Percentiles rank a stretch among this genome's conserved stretches.
phyloP scores from a whole-genome alignment of 306 rosid species.

The Cicer pinnatifidum region DNA sequence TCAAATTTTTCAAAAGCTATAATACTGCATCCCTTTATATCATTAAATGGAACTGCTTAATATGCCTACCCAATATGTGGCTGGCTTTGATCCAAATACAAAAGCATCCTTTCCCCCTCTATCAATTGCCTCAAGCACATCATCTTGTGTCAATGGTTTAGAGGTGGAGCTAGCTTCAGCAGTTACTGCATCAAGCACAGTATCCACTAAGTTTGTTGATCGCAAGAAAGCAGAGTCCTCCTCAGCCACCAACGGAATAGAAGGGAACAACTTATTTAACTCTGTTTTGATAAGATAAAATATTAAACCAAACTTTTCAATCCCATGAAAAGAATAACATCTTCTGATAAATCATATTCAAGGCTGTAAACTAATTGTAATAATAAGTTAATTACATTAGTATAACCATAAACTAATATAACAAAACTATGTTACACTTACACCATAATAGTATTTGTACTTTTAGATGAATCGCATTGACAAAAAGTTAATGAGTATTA shows the following conservation, averaged over 20 bases:
- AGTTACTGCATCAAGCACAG: constrained; percentile 62
- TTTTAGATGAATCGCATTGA: constrained; percentile 26
- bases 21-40: background rate
- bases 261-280: constrained; percentile 76
- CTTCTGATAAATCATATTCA: constrained; percentile 24
- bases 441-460: background rate
- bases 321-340: constrained; percentile 29
- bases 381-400: background rate
- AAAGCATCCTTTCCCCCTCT: constrained; percentile 80
- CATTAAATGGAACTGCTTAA: constrained; percentile 26
- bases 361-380: constrained; percentile 1
- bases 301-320: constrained; percentile 30
- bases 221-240: constrained; percentile 84
- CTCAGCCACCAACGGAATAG: constrained; percentile 91
- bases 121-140: constrained; percentile 78
- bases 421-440: constrained; percentile 5
- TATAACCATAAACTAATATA: constrained; percentile 1
- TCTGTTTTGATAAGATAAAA: constrained; percentile 57
- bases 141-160: constrained; percentile 58
- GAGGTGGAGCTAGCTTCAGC: constrained; percentile 49
- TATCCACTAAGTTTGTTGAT: constrained; percentile 61
- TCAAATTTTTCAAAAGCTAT: constrained; percentile 12
- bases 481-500: constrained; percentile 1
- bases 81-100: constrained; percentile 69
- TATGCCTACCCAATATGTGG: constrained; percentile 89